phyloP scores from a whole-genome alignment of 371 early-diverging fungal species.

The Rhizomucor miehei region DNA sequence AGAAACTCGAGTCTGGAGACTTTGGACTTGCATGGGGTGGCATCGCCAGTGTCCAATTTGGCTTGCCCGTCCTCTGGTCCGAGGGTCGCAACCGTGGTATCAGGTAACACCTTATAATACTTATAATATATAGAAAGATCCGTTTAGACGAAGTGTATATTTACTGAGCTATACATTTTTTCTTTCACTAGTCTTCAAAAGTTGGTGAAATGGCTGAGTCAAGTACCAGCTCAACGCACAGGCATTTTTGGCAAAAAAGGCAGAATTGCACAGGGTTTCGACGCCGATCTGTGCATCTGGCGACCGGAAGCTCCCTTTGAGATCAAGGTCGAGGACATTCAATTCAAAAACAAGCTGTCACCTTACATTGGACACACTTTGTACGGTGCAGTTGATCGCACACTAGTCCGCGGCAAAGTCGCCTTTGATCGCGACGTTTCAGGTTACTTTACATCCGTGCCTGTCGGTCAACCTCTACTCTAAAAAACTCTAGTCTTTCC shows the following conservation, averaged over 20 bases:
- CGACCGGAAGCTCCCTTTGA: conserved; percentile 62
- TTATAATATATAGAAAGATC: too few relatives aligned
- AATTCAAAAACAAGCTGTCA: conserved; percentile 81
- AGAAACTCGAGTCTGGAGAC: conserved; percentile 66
- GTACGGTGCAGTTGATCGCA: conserved; percentile 67
- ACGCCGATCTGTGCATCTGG: conserved; percentile 82
- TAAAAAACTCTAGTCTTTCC: neutral
- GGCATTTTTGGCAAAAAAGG: conserved; percentile 67
- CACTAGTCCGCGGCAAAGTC: conserved; percentile 69
- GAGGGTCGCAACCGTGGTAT: conserved; percentile 70
- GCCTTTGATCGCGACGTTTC: conserved; percentile 41
- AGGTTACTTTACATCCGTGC: conserved; percentile 12
- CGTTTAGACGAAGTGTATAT: too few relatives aligned
- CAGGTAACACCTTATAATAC: conserved; percentile 33
- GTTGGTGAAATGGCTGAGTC: conserved; percentile 64
- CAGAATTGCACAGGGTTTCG: conserved; percentile 59
- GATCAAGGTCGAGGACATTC: conserved; percentile 55
- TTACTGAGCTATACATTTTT: conserved; percentile 1
- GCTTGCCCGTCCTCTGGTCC: conserved; percentile 78
- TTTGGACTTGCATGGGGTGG: conserved; percentile 85
- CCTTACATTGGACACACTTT: conserved; percentile 68
- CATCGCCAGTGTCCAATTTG: conserved; percentile 81
- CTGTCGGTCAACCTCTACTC: conserved; percentile 20
- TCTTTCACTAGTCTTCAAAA: conserved; percentile 58
- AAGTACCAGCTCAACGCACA: conserved; percentile 64